Evolutionary conservation across 2,329 filamentous ascomycete genomes (phyloP), one percentile per base, ranked within the genome.

Genomic region (Lachnellula arida): DNA sequence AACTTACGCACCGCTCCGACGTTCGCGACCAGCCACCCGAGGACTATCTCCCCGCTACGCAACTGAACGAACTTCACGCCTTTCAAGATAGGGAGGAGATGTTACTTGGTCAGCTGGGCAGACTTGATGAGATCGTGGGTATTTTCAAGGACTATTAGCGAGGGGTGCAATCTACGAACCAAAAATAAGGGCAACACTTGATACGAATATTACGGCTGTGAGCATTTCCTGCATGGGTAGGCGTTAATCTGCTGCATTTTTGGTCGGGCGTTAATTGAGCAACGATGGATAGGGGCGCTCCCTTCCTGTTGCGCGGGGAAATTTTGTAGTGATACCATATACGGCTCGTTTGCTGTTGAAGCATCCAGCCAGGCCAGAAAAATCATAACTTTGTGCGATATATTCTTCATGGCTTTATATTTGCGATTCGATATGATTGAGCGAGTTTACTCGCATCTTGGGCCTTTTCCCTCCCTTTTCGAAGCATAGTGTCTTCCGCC

Each of bases 41-140:
- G 65, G 85, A 90, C 58, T 88, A 88, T 67, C 81, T 97, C 63
- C 86, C 82, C 32, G 80, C 84, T 37, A 83, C 84, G 52, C 90
- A 97, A 68, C 82, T 90, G 68, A 81, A 82, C 63, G 76, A 80
- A 65, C 82, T 85, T 60, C 75, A 78, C 54, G 72, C 73, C 46
- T 81, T 84, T 66, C 75, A 86, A 60, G 81, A 81, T 39, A 76
- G 91, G 58, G 82, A 87, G 68, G 84, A 87, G 66, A 87, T 87
- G 74, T 76, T 99, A 40, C 75, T 95, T 37, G 84, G 85, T 1
- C 91, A 97, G 72, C 78, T 97, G 11, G 82, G 82, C 70, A 81
- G 90, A 58, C 78, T 96, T 63, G 94, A 99, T 73, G 88, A 94
- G 51, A 77, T 96, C 63, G 86, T 97, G 47, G 87, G 87, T 25